Base-by-base conservation (phyloP, 2,329 filamentous ascomycete genomes). In the Colletotrichum paranaense region DNA sequence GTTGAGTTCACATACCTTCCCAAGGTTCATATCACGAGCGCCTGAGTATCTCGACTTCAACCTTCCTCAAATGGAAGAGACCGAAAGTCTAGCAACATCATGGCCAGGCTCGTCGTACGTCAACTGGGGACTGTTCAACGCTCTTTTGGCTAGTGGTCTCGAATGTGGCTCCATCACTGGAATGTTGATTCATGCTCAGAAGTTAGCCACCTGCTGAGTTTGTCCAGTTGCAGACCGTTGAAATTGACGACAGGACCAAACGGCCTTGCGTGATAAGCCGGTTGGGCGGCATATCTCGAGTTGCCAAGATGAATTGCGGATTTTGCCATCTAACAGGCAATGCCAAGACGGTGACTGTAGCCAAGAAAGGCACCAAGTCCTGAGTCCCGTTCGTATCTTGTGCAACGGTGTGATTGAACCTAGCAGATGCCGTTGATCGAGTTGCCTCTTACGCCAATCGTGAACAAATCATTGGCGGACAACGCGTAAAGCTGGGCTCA, bases 221-320 rank as follows among this genome's bases (percentile, higher is more conserved):
- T 52, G 60, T 65, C 32, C 65, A 35, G 55, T 66, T 52, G 55
- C 46, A 52, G n/a, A n/a, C 24, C 32, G n/a, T 49, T 30, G 30
- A 19, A 42, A 49, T 69, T 56, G 67, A 73, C 56, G 70, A 70
- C 67, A 70, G 26, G 32, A 35, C 55, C 32, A 6, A 55, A 65
- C 26, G 49, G n/a, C 30, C 57, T 65, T 52, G 53, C 60, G 60
- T 62, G 70, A 65, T 62, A 57, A 70, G 70, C 14, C 59, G 67
- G 46, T n/a, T 62, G 60, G 49, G 16, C 60, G 60, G 49, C 67
- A 65, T 35, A 46, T 60, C 11, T 55, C 5, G 12, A 56, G 46
- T 24, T 52, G 70, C 70, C 70, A 73, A 73, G 70, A 70, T 22
- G 60, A 64, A 70, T 22, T 19, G 35, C 70, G 70, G 70, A 66